Base-by-base conservation (phyloP, 768 basidiomycete genomes). In the Clitopilus hobsonii region DNA sequence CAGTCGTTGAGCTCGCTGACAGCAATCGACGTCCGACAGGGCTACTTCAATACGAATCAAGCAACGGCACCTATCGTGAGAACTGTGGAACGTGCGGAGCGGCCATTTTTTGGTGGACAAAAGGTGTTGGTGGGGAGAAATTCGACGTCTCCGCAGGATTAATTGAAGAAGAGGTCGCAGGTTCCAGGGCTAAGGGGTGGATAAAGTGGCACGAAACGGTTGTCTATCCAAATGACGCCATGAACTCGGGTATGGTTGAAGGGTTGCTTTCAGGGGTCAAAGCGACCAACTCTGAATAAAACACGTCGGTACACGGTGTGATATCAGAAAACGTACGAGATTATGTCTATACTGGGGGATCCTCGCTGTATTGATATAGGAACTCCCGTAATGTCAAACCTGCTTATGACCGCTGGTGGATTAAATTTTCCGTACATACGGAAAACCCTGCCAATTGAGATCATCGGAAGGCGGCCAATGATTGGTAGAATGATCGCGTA, bases 71-170 rank as follows among this genome's bases (percentile, higher is more conserved):
- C 11, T 60, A 56, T 32, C 53, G 61, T n/a, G 64, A 63, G 32
- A 65, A 58, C 26, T 67, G 65, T 51, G 36, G 50, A 6, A 65
- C 56, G 0, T 67, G 64, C 38, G 65, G 65, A 18, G 64, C 64
- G 6, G 62, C 58, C 4, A 59, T 49, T 14, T 65, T 65, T 30
- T 62, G 58, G 59, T 65, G 62, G 62, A 26, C 23, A 5, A 27
- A 36, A 4, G 32, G 32, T 11, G 13, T 24, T 2, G 56, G 49
- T 5, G 27, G 54, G 45, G 48, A 49, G 8, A 24, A 24, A 24
- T 16, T 49, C 48, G 48, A 49, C 22, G 18, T 49, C 13, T 10
- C 48, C n/a, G 48, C 23, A 5, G 48, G 48, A 36, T 36, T 36
- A n/a, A 4, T 36, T 3, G 32, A 36, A 11, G 32, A 36, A n/a